These are phyloP conservation scores for Aspergillus sp. DNA, from an alignment of 2,329 filamentous ascomycete species.

Conservation along the genomic window DNA sequence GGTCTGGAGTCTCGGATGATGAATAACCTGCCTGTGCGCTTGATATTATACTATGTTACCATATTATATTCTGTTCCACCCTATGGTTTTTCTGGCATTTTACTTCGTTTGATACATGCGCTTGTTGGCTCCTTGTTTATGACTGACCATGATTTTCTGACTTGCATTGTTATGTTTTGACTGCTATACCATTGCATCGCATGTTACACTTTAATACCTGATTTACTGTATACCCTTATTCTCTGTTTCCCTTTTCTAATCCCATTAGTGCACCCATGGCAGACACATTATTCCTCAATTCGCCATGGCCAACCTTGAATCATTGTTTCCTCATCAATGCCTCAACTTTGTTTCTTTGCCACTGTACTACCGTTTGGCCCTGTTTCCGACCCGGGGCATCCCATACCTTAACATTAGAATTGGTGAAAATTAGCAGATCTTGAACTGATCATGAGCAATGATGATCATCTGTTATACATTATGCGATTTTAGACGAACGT, in stretches of 20 bases:
- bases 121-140: conserved; percentile 6
- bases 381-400: neutral
- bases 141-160: conserved; percentile 19
- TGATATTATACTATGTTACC: neutral
- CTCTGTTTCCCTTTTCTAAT: conserved; percentile 1
- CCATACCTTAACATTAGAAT: conserved; percentile 18
- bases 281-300: neutral
- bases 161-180: conserved; percentile 13
- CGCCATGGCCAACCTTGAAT: conserved; percentile 3
- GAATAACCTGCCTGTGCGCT: conserved; percentile 14
- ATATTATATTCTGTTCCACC: neutral
- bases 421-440: conserved; percentile 24
- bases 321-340: neutral
- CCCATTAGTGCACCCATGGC: conserved; percentile 2
- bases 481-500: neutral
- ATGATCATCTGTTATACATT: neutral
- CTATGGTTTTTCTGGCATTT: neutral
- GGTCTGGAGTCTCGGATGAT: conserved; percentile 24
- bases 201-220: neutral
- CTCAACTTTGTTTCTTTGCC: neutral
- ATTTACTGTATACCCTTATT: neutral
- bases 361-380: neutral
- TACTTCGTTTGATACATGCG: neutral
- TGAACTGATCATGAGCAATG: neutral
- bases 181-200: conserved; percentile 11